These are phyloP conservation scores for Halophytophthora batemanensis DNA, from an alignment of 352 stramenopile genomes.

Conservation along the genomic window DNA sequence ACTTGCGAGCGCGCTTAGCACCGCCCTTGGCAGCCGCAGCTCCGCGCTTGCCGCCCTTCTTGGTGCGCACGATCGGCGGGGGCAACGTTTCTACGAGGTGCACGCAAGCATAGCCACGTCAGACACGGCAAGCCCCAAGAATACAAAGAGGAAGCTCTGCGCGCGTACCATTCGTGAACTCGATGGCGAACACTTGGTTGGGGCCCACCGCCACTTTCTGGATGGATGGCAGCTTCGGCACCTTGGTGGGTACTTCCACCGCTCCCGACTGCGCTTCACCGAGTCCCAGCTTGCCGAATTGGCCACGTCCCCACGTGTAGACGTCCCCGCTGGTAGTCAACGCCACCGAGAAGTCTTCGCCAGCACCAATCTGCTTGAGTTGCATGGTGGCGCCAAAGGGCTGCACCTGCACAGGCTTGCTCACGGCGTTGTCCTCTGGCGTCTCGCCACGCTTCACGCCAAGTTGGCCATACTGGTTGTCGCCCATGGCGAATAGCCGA, in stretches of 20 bases:
- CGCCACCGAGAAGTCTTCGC: slow-evolving; percentile 65
- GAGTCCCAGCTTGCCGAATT: slow-evolving; percentile 68
- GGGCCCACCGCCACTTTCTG: slow-evolving; percentile 57
- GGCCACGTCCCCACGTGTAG: slow-evolving; percentile 70
- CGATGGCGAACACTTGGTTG: slow-evolving; percentile 78
- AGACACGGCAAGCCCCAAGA: not conserved
- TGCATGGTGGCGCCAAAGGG: slow-evolving; percentile 22
- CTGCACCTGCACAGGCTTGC: slow-evolving; percentile 29
- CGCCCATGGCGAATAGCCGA: slow-evolving; percentile 63
- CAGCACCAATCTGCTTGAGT: slow-evolving; percentile 48
- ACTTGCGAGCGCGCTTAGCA: slow-evolving; percentile 39
- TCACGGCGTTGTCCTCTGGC: slow-evolving; percentile 32
- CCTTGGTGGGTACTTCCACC: slow-evolving; percentile 48
- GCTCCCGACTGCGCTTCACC: slow-evolving; percentile 32
- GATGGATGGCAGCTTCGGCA: slow-evolving; percentile 50
- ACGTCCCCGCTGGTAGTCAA: slow-evolving; percentile 51
- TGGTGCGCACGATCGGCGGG: slow-evolving; percentile 23
- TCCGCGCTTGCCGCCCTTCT: slow-evolving; percentile 18
- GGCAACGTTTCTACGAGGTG: slow-evolving; percentile 45
- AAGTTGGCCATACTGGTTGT: slow-evolving; percentile 74
- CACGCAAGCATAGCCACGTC: slow-evolving; percentile 1
- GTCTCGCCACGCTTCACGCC: slow-evolving; percentile 30
- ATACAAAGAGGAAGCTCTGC: too few relatives aligned
- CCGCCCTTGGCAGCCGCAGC: slow-evolving; percentile 4
- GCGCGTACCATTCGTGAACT: slow-evolving; percentile 66